Base-by-base conservation (phyloP, 2,329 filamentous ascomycete genomes). In the Colletotrichum limetticola region DNA sequence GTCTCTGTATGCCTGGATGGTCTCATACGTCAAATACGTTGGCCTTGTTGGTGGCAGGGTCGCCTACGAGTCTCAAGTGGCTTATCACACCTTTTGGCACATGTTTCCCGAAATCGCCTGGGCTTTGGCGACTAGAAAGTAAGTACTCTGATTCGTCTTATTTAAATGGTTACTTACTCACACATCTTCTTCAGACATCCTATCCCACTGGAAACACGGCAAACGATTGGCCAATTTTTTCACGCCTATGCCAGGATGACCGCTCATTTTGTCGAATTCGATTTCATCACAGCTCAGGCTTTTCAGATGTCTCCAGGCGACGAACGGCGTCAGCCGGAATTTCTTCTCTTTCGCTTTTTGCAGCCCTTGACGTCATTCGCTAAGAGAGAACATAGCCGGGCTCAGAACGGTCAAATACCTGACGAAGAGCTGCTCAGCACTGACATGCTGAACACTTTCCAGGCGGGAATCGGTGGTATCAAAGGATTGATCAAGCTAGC, bases 221-320 rank as follows among this genome's bases (percentile, higher is more conserved):
- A 81, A 14, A 46, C 49, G 2, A 75, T 81, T 35, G 78, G 85
- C n/a, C 76, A 78, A 0, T 81, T 88, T 55, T 87, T 84, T 74
- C 73, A 75, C 11, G 77, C 78, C 2, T 88, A 86, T 74, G 84
- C 88, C n/a, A 84, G 80, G 69, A 78, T 92, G 57, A 82, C 89
- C 1, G 87, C 86, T 14, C 85, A 84, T 72, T 87, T 91, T 71
- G 80, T 91, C 65, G 78, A 81, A 16, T 79, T 90, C 73, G 90
- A 92, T 76, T 76, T 82, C 46, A 77, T 78, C 62, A 81, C 80
- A 2, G 62, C 71, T 56, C 66, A 70, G 28, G n/a, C 59, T 16
- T 59, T 70, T 26, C 70, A 74, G 28, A 8, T 32, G 24, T 28
- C 30, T 19, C 32, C 55, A 3, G 75, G 78, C 7, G 80, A 81